phyloP scores from a whole-genome alignment of 1,284 basidiomycete genomes.

The Cryptococcus wingfieldii region DNA sequence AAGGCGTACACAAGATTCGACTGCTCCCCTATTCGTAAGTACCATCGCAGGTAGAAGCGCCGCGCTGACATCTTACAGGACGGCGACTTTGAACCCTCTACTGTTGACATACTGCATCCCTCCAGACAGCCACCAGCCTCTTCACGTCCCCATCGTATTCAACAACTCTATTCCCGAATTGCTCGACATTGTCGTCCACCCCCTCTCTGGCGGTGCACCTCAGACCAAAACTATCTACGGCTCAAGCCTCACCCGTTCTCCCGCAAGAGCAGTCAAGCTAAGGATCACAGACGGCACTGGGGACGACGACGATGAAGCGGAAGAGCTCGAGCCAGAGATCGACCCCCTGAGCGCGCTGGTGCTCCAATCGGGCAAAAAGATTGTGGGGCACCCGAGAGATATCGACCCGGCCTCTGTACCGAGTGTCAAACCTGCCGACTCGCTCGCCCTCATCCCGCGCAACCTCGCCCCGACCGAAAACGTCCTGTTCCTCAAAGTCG shows the following conservation, averaged over 20 bases:
- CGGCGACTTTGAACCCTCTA: constrained; percentile 46
- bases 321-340: constrained; percentile 48
- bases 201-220: constrained; percentile 54
- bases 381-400: constrained; percentile 11
- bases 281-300: constrained; percentile 26
- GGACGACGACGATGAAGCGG: constrained; percentile 60
- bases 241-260: constrained; percentile 25
- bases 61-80: constrained; percentile 15
- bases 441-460: constrained; percentile 34
- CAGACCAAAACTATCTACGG: constrained; percentile 21
- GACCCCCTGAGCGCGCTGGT: constrained; percentile 32
- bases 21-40: constrained; percentile 37
- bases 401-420: constrained; percentile 50
- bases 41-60: not conserved
- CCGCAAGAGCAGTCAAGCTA: constrained; percentile 13
- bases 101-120: constrained; percentile 46
- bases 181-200: constrained; percentile 70
- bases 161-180: constrained; percentile 81
- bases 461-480: constrained; percentile 66
- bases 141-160: constrained; percentile 56
- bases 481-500: constrained; percentile 65
- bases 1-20: constrained; percentile 41
- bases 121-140: constrained; percentile 30
- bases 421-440: constrained; percentile 37
- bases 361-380: constrained; percentile 4